Base-by-base conservation (phyloP, 1,284 basidiomycete genomes). In the Flammula alnicola region DNA sequence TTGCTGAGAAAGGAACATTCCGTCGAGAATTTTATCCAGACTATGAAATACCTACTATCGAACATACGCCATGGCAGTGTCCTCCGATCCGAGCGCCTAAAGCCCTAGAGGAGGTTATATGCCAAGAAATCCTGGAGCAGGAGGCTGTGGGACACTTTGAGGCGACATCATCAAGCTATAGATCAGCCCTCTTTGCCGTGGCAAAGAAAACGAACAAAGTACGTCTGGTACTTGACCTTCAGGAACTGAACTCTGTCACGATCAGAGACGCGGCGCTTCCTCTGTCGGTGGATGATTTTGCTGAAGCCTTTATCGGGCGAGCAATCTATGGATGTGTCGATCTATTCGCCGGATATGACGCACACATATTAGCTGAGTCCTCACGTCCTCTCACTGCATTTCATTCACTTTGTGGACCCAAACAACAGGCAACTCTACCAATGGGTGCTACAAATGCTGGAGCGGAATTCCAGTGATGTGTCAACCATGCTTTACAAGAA, bases 41-140 rank as follows among this genome's bases (percentile, higher is more conserved):
- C 44, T 68, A 70, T 20, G 51, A 61, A 2, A 70, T 74, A 23
- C 68, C 67, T 0, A 54, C 60, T 2, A 66, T 72, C 5, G 60
- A 66, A 37, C 71, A 72, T 22, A 59, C 49, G 0, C 69, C 69
- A 0, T 72, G 68, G 70, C 51, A 58, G 4, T 38, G 45, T 9
- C 47, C 53, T 9, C 65, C 66, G 0, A 67, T 70, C 6, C 52
- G 45, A 0, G 55, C 68, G 12, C 66, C 66, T 0, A 54, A 53
- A 10, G 65, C 62, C 0, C 52, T 69, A 0, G 45, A 60, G 29
- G 40, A 50, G 0, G 54, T 61, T 0, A 61, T 72, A 0, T 40
- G 54, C 0, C 19, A 56, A 0, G 52, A 65, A 5, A 50, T 72
- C 5, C 11, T 32, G 0, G 46, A 60, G 0, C 64, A 69, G 16